These are phyloP conservation scores for Rhodotorula sphaerocarpa DNA, from an alignment of 768 basidiomycete genomes.

Conservation along the genomic window DNA sequence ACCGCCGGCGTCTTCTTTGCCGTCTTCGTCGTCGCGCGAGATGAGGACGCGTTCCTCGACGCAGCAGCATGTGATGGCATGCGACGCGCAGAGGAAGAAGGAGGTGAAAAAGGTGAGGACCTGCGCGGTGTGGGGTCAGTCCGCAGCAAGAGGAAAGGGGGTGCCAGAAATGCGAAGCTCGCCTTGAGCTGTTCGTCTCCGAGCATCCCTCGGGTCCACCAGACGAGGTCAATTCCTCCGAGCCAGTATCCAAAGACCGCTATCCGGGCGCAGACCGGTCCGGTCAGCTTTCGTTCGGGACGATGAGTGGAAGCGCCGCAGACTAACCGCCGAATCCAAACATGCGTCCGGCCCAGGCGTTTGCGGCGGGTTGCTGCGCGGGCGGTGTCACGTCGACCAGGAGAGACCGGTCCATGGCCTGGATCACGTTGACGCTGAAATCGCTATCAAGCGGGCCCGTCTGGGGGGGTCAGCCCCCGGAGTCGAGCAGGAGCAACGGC, in stretches of 20 bases:
- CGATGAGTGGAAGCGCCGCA: background rate
- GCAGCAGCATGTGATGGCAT: slow-evolving; percentile 53
- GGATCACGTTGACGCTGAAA: slow-evolving; percentile 51
- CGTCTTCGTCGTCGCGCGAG: slow-evolving; percentile 34
- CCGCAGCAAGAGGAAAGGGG: background rate
- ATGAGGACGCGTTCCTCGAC: slow-evolving; percentile 62
- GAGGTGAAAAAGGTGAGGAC: slow-evolving; percentile 63
- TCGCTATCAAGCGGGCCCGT: no score
- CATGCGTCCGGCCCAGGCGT: slow-evolving; percentile 96
- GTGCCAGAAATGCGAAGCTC: background rate
- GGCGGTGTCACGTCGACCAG: slow-evolving; percentile 76
- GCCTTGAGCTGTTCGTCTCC: slow-evolving; percentile 74
- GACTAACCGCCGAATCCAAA: slow-evolving; percentile 59
- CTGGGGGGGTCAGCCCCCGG: no score
- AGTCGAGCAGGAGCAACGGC: no score
- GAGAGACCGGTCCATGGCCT: slow-evolving; percentile 81
- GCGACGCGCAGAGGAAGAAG: slow-evolving; percentile 58
- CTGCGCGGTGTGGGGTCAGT: background rate
- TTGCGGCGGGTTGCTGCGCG: slow-evolving; percentile 67
- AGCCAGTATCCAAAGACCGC: slow-evolving; percentile 31
- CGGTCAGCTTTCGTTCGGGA: no score
- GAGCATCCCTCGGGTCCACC: slow-evolving; percentile 57
- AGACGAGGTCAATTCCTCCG: slow-evolving; percentile 50
- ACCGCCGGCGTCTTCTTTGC: background rate
- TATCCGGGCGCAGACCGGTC: background rate